Conservation (phyloP, 1,284 basidiomycete species). For the Ceratobasidium sp. region DNA sequence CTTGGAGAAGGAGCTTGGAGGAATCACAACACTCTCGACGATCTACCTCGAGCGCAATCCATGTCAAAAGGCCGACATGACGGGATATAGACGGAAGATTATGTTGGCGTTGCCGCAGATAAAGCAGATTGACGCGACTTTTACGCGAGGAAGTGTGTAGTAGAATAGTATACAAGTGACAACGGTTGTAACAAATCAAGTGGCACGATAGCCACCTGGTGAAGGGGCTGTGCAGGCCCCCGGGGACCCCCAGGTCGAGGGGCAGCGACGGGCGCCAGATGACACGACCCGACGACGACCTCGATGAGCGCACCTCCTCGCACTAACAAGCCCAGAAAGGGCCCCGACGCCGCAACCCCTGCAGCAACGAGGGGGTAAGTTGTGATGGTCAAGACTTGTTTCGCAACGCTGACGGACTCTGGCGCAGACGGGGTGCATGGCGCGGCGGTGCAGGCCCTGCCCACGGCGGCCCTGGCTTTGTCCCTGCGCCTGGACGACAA, state of each 20-base stretch:
- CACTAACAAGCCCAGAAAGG: constrained; percentile 20
- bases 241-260: constrained; percentile 7
- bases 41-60: constrained; percentile 97
- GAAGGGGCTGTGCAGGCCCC: constrained; percentile 37
- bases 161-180: not conserved
- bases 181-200: not conserved
- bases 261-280: constrained; percentile 17
- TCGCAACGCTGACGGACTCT: not conserved
- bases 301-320: constrained; percentile 24
- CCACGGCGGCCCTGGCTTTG: not conserved
- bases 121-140: constrained; percentile 96
- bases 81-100: constrained; percentile 88
- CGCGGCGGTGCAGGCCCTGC: constrained; percentile 1
- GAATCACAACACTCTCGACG: constrained; percentile 78
- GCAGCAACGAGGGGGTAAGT: constrained; percentile 20
- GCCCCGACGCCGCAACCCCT: not conserved
- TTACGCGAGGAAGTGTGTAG: not conserved
- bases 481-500: constrained; percentile 8
- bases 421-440: constrained; percentile 38
- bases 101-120: constrained; percentile 89
- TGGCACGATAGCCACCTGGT: constrained; percentile 25
- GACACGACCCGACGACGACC: constrained; percentile 34
- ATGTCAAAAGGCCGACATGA: constrained; percentile 80
- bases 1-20: constrained; percentile 78
- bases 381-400: not conserved